phyloP scores from a whole-genome alignment of 2,329 filamentous ascomycete species.

The Acrocalymma vagum region DNA sequence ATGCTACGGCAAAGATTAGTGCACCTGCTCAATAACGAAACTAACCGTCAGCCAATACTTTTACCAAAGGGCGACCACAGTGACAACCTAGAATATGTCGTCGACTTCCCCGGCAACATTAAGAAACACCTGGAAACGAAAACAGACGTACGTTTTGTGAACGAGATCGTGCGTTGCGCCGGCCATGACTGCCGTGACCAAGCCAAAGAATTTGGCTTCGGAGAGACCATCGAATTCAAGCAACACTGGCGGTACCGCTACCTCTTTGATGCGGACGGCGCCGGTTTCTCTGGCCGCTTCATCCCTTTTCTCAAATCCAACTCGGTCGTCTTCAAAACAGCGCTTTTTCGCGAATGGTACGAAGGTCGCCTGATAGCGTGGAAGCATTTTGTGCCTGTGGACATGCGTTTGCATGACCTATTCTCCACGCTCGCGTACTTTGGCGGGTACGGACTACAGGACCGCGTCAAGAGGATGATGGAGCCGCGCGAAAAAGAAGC shows the following conservation, averaged over 20 bases:
- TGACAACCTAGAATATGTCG: slow-evolving; percentile 63
- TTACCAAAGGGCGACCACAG: slow-evolving; percentile 59
- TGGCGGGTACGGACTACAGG: slow-evolving; percentile 37
- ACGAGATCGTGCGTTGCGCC: slow-evolving; percentile 65
- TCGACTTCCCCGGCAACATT: slow-evolving; percentile 62
- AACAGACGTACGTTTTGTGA: slow-evolving; percentile 65
- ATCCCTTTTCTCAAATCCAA: slow-evolving; percentile 71
- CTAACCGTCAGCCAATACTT: slow-evolving; percentile 39
- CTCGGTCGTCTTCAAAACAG: slow-evolving; percentile 74
- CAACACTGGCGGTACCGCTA: slow-evolving; percentile 72
- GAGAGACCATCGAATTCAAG: slow-evolving; percentile 59
- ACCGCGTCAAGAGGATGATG: slow-evolving; percentile 35
- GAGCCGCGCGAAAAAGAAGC: slow-evolving; percentile 34
- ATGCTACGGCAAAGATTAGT: slow-evolving; percentile 76
- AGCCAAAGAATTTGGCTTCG: slow-evolving; percentile 60
- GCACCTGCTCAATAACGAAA: slow-evolving; percentile 61
- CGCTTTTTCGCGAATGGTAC: slow-evolving; percentile 82
- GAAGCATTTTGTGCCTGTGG: slow-evolving; percentile 83
- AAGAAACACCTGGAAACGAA: slow-evolving; percentile 61
- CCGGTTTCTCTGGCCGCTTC: slow-evolving; percentile 71
- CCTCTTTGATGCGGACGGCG: slow-evolving; percentile 75
- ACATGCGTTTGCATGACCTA: slow-evolving; percentile 75
- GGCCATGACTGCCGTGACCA: slow-evolving; percentile 63
- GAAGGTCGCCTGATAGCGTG: slow-evolving; percentile 77
- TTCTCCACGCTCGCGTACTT: slow-evolving; percentile 82